A percentile compares a stretch with the other conserved stretches of the same genome.
Evolutionary conservation across 345 rosid species (phyloP).

Genomic region (Eucalyptus dawsonii): DNA sequence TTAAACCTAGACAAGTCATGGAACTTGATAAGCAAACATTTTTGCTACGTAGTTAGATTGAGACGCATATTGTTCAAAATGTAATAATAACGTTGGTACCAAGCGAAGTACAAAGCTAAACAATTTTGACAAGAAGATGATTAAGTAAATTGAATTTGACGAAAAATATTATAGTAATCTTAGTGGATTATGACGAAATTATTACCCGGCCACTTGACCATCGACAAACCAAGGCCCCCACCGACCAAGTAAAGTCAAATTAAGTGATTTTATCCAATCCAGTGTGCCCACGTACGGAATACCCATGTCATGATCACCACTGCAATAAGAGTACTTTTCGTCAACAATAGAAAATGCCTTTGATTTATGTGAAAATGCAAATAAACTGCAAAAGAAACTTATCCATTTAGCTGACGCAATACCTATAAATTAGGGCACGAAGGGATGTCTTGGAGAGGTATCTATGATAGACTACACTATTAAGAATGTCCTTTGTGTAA

Average conservation of each 20-base stretch:
- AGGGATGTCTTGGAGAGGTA: slow-evolving; percentile 1
- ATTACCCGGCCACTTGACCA: slow-evolving; percentile 12
- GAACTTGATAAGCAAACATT: background rate
- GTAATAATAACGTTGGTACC: background rate
- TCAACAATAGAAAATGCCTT: background rate
- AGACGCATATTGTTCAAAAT: background rate
- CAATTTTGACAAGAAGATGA: background rate
- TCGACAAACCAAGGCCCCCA: slow-evolving; percentile 10
- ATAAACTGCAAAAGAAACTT: background rate
- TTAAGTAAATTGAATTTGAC: background rate
- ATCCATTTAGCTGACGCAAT: background rate
- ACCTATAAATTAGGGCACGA: slow-evolving; percentile 9
- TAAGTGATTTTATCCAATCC: slow-evolving; percentile 10
- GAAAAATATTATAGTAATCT: background rate
- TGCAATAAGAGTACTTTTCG: background rate
- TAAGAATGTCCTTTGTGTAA: background rate
- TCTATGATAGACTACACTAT: background rate
- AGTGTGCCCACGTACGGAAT: slow-evolving; percentile 4
- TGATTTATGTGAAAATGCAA: background rate
- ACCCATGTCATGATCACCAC: slow-evolving; percentile 13
- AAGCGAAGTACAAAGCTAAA: too few relatives aligned
- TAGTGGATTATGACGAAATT: background rate
- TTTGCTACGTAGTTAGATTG: background rate
- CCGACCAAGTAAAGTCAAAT: background rate
- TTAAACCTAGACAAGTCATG: background rate